These are phyloP conservation scores for Russula sp. DNA, from an alignment of 768 basidiomycete genomes.

Conservation along the genomic window DNA sequence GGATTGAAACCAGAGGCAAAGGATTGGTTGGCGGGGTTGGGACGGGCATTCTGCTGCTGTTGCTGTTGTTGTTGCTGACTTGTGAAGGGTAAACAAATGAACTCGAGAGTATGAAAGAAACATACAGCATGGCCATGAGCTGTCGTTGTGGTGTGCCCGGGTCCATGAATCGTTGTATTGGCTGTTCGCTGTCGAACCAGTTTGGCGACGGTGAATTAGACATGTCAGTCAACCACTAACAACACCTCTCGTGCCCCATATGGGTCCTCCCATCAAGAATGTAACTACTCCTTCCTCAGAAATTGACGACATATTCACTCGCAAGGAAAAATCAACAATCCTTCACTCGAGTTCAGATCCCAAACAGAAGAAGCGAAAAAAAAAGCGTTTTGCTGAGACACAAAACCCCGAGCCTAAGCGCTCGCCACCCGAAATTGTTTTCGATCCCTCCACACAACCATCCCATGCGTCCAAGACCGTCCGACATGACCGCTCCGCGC, in stretches of 20 bases:
- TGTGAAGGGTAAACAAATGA: background rate
- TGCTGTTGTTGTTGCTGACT: conserved; percentile 22
- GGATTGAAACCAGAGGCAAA: conserved; percentile 23
- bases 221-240: conserved; percentile 5
- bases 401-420: conserved; percentile 33
- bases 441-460: conserved; percentile 55
- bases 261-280: conserved; percentile 1
- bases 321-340: conserved; percentile 36
- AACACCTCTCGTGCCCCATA: conserved; percentile 9
- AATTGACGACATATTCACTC: conserved; percentile 83
- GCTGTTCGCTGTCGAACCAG: conserved; percentile 28
- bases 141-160: conserved; percentile 27
- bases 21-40: conserved; percentile 9
- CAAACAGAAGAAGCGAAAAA: conserved; percentile 49
- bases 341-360: conserved; percentile 13
- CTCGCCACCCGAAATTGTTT: conserved; percentile 54
- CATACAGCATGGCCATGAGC: conserved; percentile 30
- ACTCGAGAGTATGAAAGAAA: background rate
- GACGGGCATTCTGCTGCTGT: conserved; percentile 19
- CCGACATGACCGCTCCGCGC: conserved; percentile 14
- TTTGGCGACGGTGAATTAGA: conserved; percentile 22
- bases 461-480: conserved; percentile 39
- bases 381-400: conserved; percentile 38
- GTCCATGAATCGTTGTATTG: conserved; percentile 27
- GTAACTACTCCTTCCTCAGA: conserved; percentile 46